Evolutionary conservation across 805 yeast genomes (phyloP).

Genomic region (Pichia rugopelliculosa): DNA sequence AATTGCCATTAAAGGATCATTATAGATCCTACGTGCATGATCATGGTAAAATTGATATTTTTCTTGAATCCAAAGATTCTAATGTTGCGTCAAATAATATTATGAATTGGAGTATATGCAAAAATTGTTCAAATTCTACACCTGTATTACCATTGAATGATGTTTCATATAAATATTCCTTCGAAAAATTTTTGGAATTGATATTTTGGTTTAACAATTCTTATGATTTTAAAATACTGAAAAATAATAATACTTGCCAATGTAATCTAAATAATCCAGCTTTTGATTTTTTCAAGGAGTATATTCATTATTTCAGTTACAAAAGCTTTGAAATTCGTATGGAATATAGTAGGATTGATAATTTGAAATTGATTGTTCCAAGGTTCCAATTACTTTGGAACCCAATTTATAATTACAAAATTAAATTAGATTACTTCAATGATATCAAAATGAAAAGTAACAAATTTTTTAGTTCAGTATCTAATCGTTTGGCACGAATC

Average conservation of each 20-base stretch:
- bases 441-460: constrained; percentile 46
- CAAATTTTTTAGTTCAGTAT: constrained; percentile 65
- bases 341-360: constrained; percentile 68
- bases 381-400: constrained; percentile 62
- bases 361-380: constrained; percentile 77
- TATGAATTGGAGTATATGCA: constrained; percentile 88
- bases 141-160: constrained; percentile 80
- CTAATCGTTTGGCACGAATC: constrained; percentile 65
- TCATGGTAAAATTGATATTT: constrained; percentile 69
- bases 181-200: constrained; percentile 88
- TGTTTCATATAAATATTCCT: constrained; percentile 81
- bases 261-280: constrained; percentile 35
- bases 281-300: constrained; percentile 78
- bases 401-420: constrained; percentile 57
- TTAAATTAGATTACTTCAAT: constrained; percentile 57
- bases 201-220: constrained; percentile 50
- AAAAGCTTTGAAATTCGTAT: constrained; percentile 72
- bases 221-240: constrained; percentile 6
- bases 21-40: constrained; percentile 87
- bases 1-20: constrained; percentile 61
- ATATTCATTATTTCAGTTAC: constrained; percentile 76
- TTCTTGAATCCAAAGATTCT: constrained; percentile 53
- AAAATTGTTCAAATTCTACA: constrained; percentile 63
- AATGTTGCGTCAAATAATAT: constrained; percentile 59
- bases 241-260: constrained; percentile 29